A percentile compares a stretch with the other conserved stretches of the same genome.
Conservation (phyloP, 805 yeast genomes). For the Lipomyces yamadae region DNA sequence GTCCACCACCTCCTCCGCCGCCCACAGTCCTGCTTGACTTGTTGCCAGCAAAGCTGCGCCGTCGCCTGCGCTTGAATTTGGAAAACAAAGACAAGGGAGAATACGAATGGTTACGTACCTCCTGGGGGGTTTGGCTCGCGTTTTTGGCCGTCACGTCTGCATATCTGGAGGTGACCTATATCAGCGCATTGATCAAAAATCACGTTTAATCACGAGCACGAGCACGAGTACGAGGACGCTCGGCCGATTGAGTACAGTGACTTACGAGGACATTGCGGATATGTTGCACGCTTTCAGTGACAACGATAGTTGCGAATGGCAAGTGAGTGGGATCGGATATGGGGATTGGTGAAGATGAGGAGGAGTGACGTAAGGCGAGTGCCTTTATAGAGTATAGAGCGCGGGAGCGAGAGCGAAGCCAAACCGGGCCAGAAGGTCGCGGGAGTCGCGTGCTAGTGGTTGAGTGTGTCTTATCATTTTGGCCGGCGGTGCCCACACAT, state of each 20-base stretch:
- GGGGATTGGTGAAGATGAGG: not conserved
- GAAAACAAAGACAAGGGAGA: not conserved
- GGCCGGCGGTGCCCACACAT: not conserved
- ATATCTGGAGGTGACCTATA: constrained; percentile 12
- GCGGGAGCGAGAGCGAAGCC: not conserved
- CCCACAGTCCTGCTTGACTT: not conserved
- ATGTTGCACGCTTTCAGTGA: too few species aligned
- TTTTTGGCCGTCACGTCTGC: constrained; percentile 31
- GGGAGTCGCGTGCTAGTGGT: not conserved
- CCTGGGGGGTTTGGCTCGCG: constrained; percentile 29
- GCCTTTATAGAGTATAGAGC: not conserved
- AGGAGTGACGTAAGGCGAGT: not conserved
- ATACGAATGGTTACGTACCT: constrained; percentile 19
- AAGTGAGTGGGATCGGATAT: too few species aligned
- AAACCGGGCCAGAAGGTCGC: not conserved
- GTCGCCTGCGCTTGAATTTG: constrained; percentile 3
- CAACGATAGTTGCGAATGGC: too few species aligned
- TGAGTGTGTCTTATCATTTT: not conserved
- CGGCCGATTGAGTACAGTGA: not conserved
- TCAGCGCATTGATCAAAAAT: not conserved
- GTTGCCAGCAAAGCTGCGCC: not conserved
- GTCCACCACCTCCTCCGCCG: not conserved
- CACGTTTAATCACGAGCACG: too few species aligned
- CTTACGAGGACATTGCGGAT: constrained; percentile 13
- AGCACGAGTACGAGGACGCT: too few species aligned